Evolutionary conservation across 768 basidiomycete genomes (phyloP), one percentile per base, ranked within the genome.

Genomic region (Termitomyces sp.): DNA sequence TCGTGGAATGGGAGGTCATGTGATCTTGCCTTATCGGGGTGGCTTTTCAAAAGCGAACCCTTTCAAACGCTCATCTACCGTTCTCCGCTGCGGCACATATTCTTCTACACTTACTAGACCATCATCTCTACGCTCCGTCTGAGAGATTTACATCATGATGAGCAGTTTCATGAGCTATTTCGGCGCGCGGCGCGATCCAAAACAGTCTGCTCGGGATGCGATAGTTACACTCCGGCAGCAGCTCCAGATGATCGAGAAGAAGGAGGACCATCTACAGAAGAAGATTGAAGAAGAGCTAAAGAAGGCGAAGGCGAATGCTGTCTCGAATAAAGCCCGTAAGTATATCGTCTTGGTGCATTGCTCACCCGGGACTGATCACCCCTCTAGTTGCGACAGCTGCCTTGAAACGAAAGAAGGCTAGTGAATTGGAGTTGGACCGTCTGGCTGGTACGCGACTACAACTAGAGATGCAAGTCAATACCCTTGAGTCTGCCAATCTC

Each of bases 171-270:
- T 97, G 87, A 88, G 86, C 70, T 96, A 90, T 78, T 94, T 99
- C 71, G 88, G 87, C 13, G 87, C 88, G 51, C 82, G 86, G 62
- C 83, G 85, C 64, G 90, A 95, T 68, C 81, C 92, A 24, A 92
- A 90, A 72, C 85, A 89, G 73, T 78, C 87, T 28, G 88, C 96
- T 46, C 82, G 93, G 62, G 92, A 97, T 70, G 92, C 97, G 49
- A 99, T 99, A 71, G 90, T 98, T 59, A 82, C 81, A 46, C 79
- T 99, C 64, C 85, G 96, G 67, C 89, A 96, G 74, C 94, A 98
- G 71, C 82, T 98, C 61, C 85, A 92, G 74, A 90, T 96, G 87
- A 86, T 98, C 64, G 94, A 98, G 84, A 99, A 98, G 92, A 98
- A 96, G 80, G 97, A 98, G 77, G 96, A 98, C 71, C 81, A 92